Evolutionary conservation across 306 rosid species (phyloP).

Genomic region (Sophora flavescens): DNA sequence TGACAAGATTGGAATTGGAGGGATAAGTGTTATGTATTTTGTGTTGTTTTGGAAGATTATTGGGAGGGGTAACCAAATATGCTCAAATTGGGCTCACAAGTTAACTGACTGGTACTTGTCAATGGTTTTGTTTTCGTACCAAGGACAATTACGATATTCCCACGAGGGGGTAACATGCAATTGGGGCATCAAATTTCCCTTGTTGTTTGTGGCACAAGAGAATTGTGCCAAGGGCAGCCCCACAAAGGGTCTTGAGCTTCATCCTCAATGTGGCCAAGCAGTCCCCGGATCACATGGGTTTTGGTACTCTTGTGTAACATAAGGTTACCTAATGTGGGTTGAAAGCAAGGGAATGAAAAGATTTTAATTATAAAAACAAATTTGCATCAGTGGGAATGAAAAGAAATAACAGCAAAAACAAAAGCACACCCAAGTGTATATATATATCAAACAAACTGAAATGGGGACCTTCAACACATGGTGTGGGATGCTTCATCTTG

Average conservation of each 20-base stretch:
- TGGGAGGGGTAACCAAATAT: neutral
- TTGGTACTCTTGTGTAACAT: constrained; percentile 58
- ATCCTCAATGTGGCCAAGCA: constrained; percentile 64
- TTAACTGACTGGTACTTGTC: constrained; percentile 57
- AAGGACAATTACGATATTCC: constrained; percentile 70
- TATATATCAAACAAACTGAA: constrained; percentile 61
- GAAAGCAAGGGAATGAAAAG: constrained; percentile 29
- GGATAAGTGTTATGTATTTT: neutral
- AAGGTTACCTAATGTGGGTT: constrained; percentile 62
- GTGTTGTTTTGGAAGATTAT: neutral
- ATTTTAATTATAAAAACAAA: constrained; percentile 21
- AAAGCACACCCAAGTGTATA: constrained; percentile 45
- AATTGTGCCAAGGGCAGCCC: constrained; percentile 37
- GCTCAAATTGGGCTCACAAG: constrained; percentile 38
- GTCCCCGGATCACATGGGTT: constrained; percentile 86
- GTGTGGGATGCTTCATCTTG: constrained; percentile 65
- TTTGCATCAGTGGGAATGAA: constrained; percentile 52
- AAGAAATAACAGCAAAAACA: constrained; percentile 78
- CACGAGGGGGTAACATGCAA: constrained; percentile 93
- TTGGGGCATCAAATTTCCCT: constrained; percentile 44
- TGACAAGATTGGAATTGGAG: constrained; percentile 17
- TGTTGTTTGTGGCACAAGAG: constrained; percentile 49
- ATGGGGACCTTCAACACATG: constrained; percentile 97
- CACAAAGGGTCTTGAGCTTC: constrained; percentile 50
- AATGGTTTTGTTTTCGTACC: constrained; percentile 53